Evolutionary conservation across 148 eudicot genomes (phyloP).

Genomic region (Chenopodium formosanum): DNA sequence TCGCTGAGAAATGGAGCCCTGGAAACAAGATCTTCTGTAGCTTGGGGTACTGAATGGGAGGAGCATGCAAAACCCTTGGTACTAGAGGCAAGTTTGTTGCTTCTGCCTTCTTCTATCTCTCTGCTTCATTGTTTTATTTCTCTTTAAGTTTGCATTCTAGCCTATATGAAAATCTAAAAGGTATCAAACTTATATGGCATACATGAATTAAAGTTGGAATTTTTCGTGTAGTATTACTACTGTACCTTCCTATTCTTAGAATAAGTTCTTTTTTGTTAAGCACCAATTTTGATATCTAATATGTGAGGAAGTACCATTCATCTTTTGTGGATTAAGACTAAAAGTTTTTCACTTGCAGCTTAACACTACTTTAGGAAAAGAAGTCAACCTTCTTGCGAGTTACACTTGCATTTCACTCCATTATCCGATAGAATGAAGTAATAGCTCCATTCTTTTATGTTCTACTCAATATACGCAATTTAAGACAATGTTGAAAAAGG

Average conservation of each 20-base stretch:
- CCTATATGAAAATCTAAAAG: not conserved
- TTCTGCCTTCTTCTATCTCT: not conserved
- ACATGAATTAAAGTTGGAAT: not conserved
- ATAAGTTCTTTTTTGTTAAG: too few relatives aligned
- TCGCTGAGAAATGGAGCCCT: slow-evolving; percentile 58
- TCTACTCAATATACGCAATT: too few relatives aligned
- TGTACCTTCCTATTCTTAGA: not conserved
- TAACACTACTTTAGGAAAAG: too few relatives aligned
- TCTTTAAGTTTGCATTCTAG: not conserved
- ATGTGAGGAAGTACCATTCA: too few relatives aligned
- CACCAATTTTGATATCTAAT: not conserved
- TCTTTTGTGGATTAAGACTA: too few relatives aligned
- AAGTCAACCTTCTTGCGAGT: too few relatives aligned
- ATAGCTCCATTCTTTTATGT: too few relatives aligned
- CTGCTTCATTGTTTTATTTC: not conserved
- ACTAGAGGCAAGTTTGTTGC: slow-evolving; percentile 26
- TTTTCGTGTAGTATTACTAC: not conserved
- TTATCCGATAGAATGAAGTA: too few relatives aligned
- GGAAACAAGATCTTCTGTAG: slow-evolving; percentile 59
- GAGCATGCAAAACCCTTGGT: slow-evolving; percentile 78
- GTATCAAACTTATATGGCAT: not conserved
- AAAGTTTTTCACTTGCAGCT: too few relatives aligned
- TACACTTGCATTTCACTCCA: too few relatives aligned
- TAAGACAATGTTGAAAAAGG: too few relatives aligned
- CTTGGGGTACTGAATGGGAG: slow-evolving; percentile 89